Evolutionary conservation across 1,284 basidiomycete species (phyloP).

Genomic region (Ustilago cynodontis): DNA sequence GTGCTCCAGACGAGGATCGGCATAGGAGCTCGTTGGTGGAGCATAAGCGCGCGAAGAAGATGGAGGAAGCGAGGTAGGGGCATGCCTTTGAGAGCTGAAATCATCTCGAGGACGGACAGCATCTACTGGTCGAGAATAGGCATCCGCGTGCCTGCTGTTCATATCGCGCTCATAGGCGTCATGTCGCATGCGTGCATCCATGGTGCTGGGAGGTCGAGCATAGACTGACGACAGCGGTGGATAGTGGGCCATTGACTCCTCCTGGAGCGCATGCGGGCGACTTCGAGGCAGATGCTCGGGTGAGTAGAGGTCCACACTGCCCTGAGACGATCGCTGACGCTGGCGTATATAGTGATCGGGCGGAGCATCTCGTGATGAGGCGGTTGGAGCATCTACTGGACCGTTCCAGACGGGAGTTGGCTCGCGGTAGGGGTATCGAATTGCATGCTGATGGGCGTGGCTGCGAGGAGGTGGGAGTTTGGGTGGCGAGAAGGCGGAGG

Average conservation of each 20-base stretch:
- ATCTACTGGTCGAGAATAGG: not conserved
- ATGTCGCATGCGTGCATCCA: not conserved
- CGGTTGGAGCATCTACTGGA: not conserved
- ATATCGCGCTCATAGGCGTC: conserved; percentile 5
- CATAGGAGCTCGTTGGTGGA: not conserved
- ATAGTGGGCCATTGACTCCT: conserved; percentile 6
- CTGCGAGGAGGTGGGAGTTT: conserved; percentile 28
- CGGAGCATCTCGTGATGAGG: conserved; percentile 6
- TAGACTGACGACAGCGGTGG: conserved; percentile 8
- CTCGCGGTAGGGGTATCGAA: conserved; percentile 6
- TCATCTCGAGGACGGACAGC: not conserved
- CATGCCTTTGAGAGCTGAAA: not conserved
- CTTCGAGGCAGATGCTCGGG: not conserved
- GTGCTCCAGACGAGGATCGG: conserved; percentile 3
- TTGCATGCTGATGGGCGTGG: not conserved
- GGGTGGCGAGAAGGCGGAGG: conserved; percentile 21
- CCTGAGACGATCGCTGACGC: conserved; percentile 7
- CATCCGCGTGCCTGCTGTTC: not conserved
- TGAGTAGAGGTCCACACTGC: not conserved
- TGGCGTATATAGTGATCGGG: not conserved
- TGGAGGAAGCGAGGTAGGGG: not conserved
- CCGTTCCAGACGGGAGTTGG: not conserved
- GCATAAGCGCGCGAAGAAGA: not conserved
- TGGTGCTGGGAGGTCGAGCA: conserved; percentile 8
- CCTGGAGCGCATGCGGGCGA: not conserved